Conservation (phyloP, 2,329 filamentous ascomycete species). For the Canariomyces notabilis region DNA sequence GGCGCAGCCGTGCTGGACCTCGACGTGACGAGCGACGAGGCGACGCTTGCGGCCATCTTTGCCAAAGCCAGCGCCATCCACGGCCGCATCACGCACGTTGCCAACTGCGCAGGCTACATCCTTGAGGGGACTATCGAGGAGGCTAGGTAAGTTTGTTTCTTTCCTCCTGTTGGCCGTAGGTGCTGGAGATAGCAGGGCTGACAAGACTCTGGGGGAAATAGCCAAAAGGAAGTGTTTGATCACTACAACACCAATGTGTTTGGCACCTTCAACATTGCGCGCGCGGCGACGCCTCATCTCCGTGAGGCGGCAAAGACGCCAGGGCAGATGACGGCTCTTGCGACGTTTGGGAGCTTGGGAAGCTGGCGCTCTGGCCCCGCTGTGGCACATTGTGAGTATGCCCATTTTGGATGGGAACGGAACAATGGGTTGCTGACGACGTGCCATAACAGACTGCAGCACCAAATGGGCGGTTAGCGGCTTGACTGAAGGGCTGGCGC, state of each 20-base stretch:
- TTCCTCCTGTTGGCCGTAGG: background rate
- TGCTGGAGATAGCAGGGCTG: background rate
- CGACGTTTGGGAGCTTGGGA: constrained; percentile 44
- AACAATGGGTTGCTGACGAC: constrained; percentile 4
- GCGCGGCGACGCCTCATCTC: constrained; percentile 44
- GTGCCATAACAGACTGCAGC: constrained; percentile 29
- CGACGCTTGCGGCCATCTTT: constrained; percentile 14
- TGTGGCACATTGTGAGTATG: constrained; percentile 28
- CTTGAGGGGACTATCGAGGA: constrained; percentile 29
- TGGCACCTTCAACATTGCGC: constrained; percentile 44
- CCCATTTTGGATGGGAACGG: background rate
- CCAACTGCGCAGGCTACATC: constrained; percentile 27
- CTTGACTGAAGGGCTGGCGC: constrained; percentile 38
- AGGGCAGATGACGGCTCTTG: constrained; percentile 31
- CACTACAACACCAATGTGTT: constrained; percentile 51
- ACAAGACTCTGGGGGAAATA: constrained; percentile 5
- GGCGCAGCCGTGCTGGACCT: constrained; percentile 26
- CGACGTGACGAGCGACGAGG: constrained; percentile 26
- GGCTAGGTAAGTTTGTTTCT: constrained; percentile 19
- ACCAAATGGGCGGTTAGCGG: constrained; percentile 44
- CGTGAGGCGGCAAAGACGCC: constrained; percentile 28
- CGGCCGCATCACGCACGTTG: constrained; percentile 24
- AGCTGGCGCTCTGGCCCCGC: constrained; percentile 34
- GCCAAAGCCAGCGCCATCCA: constrained; percentile 16
- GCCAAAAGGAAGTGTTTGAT: constrained; percentile 32